Percentiles rank a stretch among this genome's conserved stretches.
Conservation (phyloP, 148 eudicot species). For the Fallopia convolvulus region DNA sequence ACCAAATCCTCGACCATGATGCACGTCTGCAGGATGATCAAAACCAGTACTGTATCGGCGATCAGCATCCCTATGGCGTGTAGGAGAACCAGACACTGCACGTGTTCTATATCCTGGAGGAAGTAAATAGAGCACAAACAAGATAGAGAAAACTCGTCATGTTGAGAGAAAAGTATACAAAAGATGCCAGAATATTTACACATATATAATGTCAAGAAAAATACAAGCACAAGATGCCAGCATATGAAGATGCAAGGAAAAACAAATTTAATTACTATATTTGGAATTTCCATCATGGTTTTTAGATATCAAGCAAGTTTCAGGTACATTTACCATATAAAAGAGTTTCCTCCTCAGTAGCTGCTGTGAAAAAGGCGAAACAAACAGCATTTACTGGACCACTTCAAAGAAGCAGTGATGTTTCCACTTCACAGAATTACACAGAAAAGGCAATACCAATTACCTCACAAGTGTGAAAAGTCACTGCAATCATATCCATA, state of each 20-base stretch:
- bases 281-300: neutral
- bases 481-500: neutral
- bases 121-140: conserved; percentile 25
- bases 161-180: conserved; percentile 11
- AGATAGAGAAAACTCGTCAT: conserved; percentile 24
- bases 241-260: neutral
- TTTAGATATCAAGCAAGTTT: conserved; percentile 5
- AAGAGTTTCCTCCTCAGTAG: neutral
- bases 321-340: conserved; percentile 2
- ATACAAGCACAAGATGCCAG: neutral
- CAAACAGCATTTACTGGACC: neutral
- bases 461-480: neutral
- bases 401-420: neutral
- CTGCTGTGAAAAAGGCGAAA: neutral
- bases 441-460: neutral
- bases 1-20: conserved; percentile 61
- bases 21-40: conserved; percentile 46
- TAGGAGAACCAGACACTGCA: conserved; percentile 82
- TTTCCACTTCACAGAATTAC: neutral
- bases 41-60: conserved; percentile 65
- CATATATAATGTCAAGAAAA: neutral
- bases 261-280: neutral
- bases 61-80: conserved; percentile 61
- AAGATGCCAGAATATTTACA: neutral
- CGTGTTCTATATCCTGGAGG: conserved; percentile 81